Base-by-base conservation (phyloP, 257 asterid genomes). In the Capsicum baccatum region DNA sequence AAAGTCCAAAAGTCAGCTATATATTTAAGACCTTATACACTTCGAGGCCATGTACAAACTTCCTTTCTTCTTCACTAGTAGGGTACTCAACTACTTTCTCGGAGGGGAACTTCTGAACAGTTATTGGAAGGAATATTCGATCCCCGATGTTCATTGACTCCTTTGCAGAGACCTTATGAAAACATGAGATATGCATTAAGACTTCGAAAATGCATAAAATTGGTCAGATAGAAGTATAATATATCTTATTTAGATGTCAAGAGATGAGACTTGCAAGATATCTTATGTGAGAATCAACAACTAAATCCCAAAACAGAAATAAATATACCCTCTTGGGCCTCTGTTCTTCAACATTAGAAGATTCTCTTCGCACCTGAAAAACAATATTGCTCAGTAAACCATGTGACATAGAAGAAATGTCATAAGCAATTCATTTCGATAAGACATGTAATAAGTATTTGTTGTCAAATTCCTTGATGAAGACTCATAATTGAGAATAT, bases 131-230 rank as follows among this genome's bases (percentile, higher is more conserved):
- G 82, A 85, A 87, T 86, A 95, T 85, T 83, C 86, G 86, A 83
- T 97, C 98, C 79, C 98, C 98, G 60, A 79, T 15, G 76, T 80
- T 88, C 93, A 97, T 90, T 63, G 85, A 81, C 62, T 94, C 97
- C 90, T 93, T 94, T 68, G 98, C 98, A 84, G 93, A 94, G 76
- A 97, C 90, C 98, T 95, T 83, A 63, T 81, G 37, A 85, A 58
- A 82, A 33, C 74, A 88, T 26, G 78, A 83, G 68, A 76, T 83
- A 85, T 52, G 82, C 44, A 79, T 19, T 13, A 33, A 33, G 62
- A 17, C 6, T 15, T 33, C 56, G 35, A 64, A 16, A 76, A 62
- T 71, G 19, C 56, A 67, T 54, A 54, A 52, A 81, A 83, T 21
- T 83, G 64, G 37, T 6, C 15, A 52, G 47, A 82, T 60, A 15